Conservation (phyloP, 441 rosid species). For the Codiaeum variegatum region DNA sequence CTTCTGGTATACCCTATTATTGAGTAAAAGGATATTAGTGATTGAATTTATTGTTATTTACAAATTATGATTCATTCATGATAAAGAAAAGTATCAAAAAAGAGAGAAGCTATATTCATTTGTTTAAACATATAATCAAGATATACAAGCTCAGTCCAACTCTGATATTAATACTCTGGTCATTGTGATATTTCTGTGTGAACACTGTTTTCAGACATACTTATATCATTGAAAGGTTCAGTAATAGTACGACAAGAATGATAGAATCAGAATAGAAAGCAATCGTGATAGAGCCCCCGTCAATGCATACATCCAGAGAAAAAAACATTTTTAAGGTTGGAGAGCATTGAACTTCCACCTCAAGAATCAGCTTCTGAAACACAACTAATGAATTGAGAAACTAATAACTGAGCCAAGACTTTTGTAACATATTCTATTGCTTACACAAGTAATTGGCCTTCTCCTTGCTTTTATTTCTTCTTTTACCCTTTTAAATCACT, state of each 20-base stretch:
- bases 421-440: background rate
- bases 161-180: background rate
- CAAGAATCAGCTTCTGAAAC: background rate
- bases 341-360: background rate
- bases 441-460: background rate
- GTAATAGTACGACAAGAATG: background rate
- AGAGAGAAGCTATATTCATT: background rate
- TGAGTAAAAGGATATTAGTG: conserved; percentile 1
- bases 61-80: background rate
- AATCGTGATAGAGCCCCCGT: background rate
- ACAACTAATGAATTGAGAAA: background rate
- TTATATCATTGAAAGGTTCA: background rate
- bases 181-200: background rate
- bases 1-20: conserved; percentile 79
- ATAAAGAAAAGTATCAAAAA: background rate
- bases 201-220: background rate
- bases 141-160: background rate
- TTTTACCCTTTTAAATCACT: background rate
- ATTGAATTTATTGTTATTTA: background rate
- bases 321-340: background rate
- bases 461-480: background rate
- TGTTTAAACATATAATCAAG: background rate
- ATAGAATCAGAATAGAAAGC: background rate
- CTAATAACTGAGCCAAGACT: background rate
- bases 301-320: background rate